Base-by-base conservation (phyloP, 139 green algal species). In the Choricystis sp. region DNA sequence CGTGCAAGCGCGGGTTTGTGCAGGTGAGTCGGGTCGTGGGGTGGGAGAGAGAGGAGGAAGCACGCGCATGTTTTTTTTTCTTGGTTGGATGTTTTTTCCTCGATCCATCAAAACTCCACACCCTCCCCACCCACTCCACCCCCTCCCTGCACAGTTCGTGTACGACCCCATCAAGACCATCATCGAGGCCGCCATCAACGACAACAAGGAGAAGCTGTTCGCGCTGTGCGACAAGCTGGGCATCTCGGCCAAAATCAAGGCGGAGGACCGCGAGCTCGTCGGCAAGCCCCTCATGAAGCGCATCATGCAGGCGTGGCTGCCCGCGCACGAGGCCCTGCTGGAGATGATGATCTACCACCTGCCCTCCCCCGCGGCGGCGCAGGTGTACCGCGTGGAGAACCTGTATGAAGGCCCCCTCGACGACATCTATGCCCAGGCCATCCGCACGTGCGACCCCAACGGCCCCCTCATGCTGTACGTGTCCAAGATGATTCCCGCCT, bases 381-480 rank as follows among this genome's bases (percentile, higher is more conserved):
- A 98, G 84, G 87, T 81, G 80, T 98, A 98, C 86, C 83, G 92
- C 59, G 91, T 93, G 70, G 92, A 97, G 74, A 92, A 85, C 49
- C 79, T 98, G 68, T 98, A 98, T 71, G 92, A 98, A 83, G 87
- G 92, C 63, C 92, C 92, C 48, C 81, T 96, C 65, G 92, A 98
- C 70, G 92, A 98, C 72, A 31, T 69, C 19, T 98, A 97, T 69
- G 90, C 88, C 66, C 85, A 81, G 19, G 72, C 83, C 70, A 94
- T 98, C 79, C 83, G 85, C 73, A 94, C 94, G 77, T 98, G 92
- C 71, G 90, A 98, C 76, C 65, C 88, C 60, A 70, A 90, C 48
- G 92, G 92, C 62, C 92, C 92, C 21, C 86, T 98, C 55, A 98
- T 98, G 92, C 83, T 97, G 75, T 98, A 98, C 77, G 80, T 98